phyloP scores from a whole-genome alignment of 192 early-diverging fungal genomes.

The Coemansia brasiliensis region DNA sequence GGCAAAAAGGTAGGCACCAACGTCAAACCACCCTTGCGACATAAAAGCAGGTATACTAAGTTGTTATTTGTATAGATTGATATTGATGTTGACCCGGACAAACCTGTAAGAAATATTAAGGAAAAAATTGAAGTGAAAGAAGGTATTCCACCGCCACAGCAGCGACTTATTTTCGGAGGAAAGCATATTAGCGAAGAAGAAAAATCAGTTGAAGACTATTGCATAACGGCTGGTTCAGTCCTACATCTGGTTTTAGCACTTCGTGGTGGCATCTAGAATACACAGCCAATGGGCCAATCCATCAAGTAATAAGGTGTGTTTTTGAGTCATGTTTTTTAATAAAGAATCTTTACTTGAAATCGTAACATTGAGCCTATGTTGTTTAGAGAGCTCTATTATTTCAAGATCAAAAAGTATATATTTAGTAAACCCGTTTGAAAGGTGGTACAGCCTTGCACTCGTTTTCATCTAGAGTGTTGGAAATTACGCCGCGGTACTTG shows the following conservation, averaged over 20 bases:
- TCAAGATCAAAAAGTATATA: neutral
- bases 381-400: too few species aligned
- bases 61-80: slow-evolving; percentile 68
- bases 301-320: too few species aligned
- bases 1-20: slow-evolving; percentile 73
- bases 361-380: too few species aligned
- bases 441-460: slow-evolving; percentile 93
- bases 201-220: slow-evolving; percentile 65
- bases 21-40: neutral
- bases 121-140: slow-evolving; percentile 94
- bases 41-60: neutral
- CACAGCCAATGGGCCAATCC: too few species aligned
- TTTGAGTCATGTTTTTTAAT: too few species aligned
- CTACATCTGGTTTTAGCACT: slow-evolving; percentile 94
- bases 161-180: slow-evolving; percentile 91
- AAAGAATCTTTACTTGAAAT: too few species aligned
- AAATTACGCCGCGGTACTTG: slow-evolving; percentile 80
- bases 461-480: slow-evolving; percentile 83
- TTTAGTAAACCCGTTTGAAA: slow-evolving; percentile 82
- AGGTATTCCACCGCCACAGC: slow-evolving; percentile 95
- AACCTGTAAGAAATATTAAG: slow-evolving; percentile 74
- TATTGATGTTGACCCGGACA: slow-evolving; percentile 80
- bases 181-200: slow-evolving; percentile 88
- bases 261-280: slow-evolving; percentile 75
- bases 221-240: slow-evolving; percentile 75